Conservation (phyloP, 345 rosid species). For the Cardiospermum halicacabum region DNA sequence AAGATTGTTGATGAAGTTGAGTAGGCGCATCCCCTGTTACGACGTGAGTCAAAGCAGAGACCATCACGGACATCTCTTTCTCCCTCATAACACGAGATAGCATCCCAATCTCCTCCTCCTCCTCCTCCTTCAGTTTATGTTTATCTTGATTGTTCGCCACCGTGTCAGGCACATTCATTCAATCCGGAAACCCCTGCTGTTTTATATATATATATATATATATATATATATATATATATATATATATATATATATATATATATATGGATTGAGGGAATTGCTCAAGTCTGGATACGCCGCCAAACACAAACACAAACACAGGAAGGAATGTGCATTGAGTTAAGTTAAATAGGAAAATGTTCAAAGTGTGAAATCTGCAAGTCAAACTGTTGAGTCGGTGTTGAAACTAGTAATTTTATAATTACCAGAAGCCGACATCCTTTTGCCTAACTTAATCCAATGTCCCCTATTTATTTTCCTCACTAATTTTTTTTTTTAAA, state of each 20-base stretch:
- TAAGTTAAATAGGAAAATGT: too few species aligned
- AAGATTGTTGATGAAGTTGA: too few species aligned
- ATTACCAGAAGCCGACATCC: not conserved
- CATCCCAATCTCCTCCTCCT: not conserved
- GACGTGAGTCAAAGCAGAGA: slow-evolving; percentile 65
- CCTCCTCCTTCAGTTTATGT: not conserved
- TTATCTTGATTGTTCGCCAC: slow-evolving; percentile 34
- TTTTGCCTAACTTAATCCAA: too few species aligned
- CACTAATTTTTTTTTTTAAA: too few species aligned
- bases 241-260: not conserved
- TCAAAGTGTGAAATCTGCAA: not conserved
- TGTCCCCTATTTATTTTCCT: too few species aligned
- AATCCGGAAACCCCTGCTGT: not conserved
- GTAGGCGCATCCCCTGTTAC: slow-evolving; percentile 54
- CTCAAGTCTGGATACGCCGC: not conserved
- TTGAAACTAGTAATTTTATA: not conserved
- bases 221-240: not conserved
- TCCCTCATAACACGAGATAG: slow-evolving; percentile 36
- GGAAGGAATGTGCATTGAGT: not conserved
- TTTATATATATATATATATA: not conserved
- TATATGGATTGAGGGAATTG: too few species aligned
- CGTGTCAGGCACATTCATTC: too few species aligned
- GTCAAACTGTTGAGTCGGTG: not conserved
- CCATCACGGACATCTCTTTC: slow-evolving; percentile 71
- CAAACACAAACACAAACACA: not conserved